phyloP scores from a whole-genome alignment of 2,329 filamentous ascomycete species.

The Calonectria leucothoes region DNA sequence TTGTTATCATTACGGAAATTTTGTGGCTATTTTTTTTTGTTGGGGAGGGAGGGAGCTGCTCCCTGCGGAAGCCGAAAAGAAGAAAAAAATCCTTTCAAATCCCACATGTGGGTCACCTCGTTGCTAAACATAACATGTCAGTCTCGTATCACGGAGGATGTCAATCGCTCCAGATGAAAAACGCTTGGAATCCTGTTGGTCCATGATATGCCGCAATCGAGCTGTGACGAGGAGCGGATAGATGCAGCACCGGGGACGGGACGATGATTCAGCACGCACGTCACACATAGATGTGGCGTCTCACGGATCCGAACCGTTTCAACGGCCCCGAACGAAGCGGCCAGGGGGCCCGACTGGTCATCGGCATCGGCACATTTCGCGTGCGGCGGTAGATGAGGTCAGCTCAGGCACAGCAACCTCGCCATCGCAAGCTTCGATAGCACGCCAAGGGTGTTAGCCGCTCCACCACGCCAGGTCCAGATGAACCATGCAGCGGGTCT shows the following conservation, averaged over 20 bases:
- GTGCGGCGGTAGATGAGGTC: constrained; percentile 1
- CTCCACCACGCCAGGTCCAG: not conserved
- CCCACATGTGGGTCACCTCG: not conserved
- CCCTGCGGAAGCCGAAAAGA: not conserved
- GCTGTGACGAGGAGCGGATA: not conserved
- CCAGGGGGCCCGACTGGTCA: not conserved
- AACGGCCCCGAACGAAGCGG: not conserved
- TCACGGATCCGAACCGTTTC: not conserved
- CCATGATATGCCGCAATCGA: too few relatives aligned
- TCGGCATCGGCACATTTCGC: not conserved
- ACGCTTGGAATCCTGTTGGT: not conserved
- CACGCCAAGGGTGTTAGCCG: not conserved
- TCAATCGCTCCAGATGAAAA: not conserved
- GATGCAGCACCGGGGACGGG: not conserved
- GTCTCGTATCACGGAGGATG: not conserved
- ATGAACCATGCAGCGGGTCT: not conserved
- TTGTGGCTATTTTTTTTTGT: not conserved
- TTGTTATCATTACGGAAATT: not conserved
- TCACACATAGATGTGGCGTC: not conserved
- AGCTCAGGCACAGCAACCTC: not conserved
- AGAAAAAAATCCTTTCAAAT: constrained; percentile 1
- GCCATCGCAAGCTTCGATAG: constrained; percentile 1
- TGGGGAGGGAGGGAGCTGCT: not conserved
- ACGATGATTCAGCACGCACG: not conserved
- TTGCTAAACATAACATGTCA: not conserved